Evolutionary conservation across 768 basidiomycete genomes (phyloP).

Genomic region (Tulasnella sp.): DNA sequence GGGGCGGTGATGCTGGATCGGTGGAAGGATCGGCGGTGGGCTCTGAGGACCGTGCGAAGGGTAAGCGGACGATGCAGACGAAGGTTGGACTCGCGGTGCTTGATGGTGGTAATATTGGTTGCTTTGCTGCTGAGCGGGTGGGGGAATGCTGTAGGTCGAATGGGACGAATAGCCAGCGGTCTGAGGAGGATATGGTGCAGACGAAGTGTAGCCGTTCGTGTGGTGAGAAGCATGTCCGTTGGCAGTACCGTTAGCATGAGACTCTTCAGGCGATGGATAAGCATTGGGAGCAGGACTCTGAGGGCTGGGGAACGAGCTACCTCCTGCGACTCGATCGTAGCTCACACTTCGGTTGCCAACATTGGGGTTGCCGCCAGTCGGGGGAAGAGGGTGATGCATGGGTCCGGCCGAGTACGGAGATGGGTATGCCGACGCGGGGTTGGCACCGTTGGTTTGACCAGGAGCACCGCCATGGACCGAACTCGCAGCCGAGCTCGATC

Average conservation of each 20-base stretch:
- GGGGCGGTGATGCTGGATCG: conserved; percentile 20
- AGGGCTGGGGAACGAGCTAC: conserved; percentile 14
- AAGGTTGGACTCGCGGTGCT: neutral
- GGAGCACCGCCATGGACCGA: conserved; percentile 51
- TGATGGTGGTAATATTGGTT: conserved; percentile 8
- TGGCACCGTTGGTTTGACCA: conserved; percentile 25
- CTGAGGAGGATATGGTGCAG: neutral
- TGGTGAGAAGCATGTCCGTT: neutral
- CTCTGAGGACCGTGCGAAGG: conserved; percentile 1
- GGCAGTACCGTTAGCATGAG: neutral
- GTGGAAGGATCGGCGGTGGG: conserved; percentile 19
- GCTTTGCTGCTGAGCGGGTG: neutral
- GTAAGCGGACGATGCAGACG: conserved; percentile 18
- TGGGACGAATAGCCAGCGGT: neutral
- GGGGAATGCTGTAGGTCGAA: conserved; percentile 11
- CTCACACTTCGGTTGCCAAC: conserved; percentile 27
- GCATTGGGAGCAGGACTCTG: conserved; percentile 10
- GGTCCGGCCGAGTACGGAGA: conserved; percentile 41
- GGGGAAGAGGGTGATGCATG: conserved; percentile 40
- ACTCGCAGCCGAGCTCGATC: conserved; percentile 41
- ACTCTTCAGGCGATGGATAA: conserved; percentile 11
- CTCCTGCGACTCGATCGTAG: conserved; percentile 10
- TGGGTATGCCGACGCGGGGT: conserved; percentile 43
- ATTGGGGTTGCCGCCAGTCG: conserved; percentile 32
- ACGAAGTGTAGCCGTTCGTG: neutral